These are phyloP conservation scores for Coriolopsis trogii DNA, from an alignment of 1,284 basidiomycete genomes.

Conservation along the genomic window DNA sequence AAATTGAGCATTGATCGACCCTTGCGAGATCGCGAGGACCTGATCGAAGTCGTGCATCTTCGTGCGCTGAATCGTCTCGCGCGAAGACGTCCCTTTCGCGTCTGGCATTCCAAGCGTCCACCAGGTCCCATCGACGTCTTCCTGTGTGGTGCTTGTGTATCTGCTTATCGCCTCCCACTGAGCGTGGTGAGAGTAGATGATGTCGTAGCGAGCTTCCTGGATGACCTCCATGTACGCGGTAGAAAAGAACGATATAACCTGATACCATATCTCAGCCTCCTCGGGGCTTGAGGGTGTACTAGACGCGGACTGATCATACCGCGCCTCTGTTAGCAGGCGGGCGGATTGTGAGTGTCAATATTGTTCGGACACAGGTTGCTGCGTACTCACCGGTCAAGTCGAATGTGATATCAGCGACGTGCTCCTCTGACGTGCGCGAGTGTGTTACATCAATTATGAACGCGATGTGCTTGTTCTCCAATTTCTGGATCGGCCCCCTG, in stretches of 20 bases:
- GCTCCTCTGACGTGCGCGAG: constrained; percentile 24
- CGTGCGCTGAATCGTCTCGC: constrained; percentile 29
- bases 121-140: constrained; percentile 13
- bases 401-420: constrained; percentile 27
- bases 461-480: constrained; percentile 34
- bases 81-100: constrained; percentile 17
- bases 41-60: constrained; percentile 36
- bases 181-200: constrained; percentile 30
- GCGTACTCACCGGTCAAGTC: constrained; percentile 30
- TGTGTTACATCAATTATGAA: constrained; percentile 33
- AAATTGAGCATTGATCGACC: constrained; percentile 34
- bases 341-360: not conserved
- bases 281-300: constrained; percentile 22
- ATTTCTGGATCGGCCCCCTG: constrained; percentile 16
- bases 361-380: not conserved
- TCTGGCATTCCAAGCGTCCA: constrained; percentile 14
- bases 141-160: constrained; percentile 6
- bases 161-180: constrained; percentile 22
- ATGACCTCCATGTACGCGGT: constrained; percentile 34
- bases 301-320: constrained; percentile 30
- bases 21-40: constrained; percentile 35
- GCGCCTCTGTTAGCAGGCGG: constrained; percentile 30
- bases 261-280: constrained; percentile 25
- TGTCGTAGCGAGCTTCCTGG: constrained; percentile 28
- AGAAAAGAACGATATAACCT: constrained; percentile 32